Conservation (phyloP, 163 green algal genomes). For the Chlorella variabilis region DNA sequence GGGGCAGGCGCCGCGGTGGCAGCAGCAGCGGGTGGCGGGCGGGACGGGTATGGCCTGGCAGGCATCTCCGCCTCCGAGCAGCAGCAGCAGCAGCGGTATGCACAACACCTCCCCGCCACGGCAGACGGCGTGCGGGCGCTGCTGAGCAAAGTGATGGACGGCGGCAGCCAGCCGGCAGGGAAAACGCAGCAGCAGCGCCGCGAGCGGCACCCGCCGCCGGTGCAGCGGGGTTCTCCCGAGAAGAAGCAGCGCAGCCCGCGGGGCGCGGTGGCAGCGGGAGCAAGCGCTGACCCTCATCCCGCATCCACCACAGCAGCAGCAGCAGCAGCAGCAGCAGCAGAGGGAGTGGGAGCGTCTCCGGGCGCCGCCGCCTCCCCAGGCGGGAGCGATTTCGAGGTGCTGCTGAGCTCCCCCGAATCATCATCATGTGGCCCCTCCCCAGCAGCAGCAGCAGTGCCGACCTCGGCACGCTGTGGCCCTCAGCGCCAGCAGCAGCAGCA, state of each 20-base stretch:
- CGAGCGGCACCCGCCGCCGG: not conserved
- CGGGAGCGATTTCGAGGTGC: not conserved
- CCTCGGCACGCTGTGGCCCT: not conserved
- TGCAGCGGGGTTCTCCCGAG: not conserved
- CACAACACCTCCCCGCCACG: not conserved
- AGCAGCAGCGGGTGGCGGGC: not conserved
- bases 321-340: not conserved
- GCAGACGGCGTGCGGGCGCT: not conserved
- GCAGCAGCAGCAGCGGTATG: not conserved
- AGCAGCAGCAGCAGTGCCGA: not conserved
- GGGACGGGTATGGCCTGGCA: not conserved
- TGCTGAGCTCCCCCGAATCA: not conserved
- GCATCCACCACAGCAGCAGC: not conserved
- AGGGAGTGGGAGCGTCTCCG: not conserved
- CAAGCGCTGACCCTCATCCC: not conserved
- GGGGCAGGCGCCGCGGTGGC: not conserved
- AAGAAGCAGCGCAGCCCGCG: slow-evolving; percentile 19
- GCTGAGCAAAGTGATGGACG: not conserved
- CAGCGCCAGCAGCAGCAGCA: not conserved
- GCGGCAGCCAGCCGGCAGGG: not conserved
- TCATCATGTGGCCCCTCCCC: not conserved
- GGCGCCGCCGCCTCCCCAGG: not conserved
- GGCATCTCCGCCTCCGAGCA: no score
- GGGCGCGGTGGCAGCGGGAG: not conserved
- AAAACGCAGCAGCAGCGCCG: not conserved